Conservation (phyloP, 495 filamentous ascomycete genomes). For the Xylaria castorea region DNA sequence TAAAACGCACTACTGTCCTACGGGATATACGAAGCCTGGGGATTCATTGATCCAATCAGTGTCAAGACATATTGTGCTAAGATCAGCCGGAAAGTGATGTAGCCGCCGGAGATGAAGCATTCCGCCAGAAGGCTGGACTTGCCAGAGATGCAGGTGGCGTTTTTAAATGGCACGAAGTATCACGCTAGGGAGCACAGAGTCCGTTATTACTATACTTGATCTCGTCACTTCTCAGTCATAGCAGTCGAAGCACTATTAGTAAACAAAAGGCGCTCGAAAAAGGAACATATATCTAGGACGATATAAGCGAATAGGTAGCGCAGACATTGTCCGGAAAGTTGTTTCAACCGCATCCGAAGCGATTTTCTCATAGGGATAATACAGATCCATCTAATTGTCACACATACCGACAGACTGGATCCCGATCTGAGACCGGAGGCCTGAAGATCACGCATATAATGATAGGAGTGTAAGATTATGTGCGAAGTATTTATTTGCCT, state of each 20-base stretch:
- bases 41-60: background rate
- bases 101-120: slow-evolving; percentile 65
- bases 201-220: background rate
- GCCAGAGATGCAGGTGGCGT: background rate
- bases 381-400: no score
- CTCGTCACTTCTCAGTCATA: background rate
- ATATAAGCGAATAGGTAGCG: no score
- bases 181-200: background rate
- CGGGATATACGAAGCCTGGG: background rate
- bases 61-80: slow-evolving; percentile 8
- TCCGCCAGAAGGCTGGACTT: slow-evolving; percentile 53
- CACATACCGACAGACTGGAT: no score
- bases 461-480: no score
- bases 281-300: background rate
- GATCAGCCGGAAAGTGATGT: slow-evolving; percentile 12
- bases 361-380: no score
- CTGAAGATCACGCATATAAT: no score
- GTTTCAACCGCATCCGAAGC: no score
- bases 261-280: background rate
- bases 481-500: no score
- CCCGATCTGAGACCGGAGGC: no score
- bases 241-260: background rate
- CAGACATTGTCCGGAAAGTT: no score
- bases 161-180: background rate
- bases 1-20: background rate